Evolutionary conservation across 2,329 filamentous ascomycete genomes (phyloP).

Genomic region (Alternaria brassicae): DNA sequence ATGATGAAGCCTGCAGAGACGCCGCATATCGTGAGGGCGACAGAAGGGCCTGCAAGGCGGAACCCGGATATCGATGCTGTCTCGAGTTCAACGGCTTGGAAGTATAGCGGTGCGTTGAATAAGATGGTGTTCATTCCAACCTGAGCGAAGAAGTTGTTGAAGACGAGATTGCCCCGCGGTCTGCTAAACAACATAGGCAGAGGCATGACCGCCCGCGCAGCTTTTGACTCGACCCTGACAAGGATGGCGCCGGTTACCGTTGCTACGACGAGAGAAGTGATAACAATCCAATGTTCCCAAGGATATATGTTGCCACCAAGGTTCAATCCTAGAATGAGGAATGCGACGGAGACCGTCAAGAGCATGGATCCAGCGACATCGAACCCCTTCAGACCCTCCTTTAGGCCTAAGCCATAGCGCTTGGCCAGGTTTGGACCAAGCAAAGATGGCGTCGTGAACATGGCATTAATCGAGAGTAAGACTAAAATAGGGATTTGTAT

Average conservation of each 20-base stretch:
- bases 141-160: constrained; percentile 60
- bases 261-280: constrained; percentile 55
- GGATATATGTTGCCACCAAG: constrained; percentile 61
- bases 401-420: constrained; percentile 50
- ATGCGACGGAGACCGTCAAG: constrained; percentile 56
- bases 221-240: constrained; percentile 49
- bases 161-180: constrained; percentile 59
- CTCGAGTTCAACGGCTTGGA: constrained; percentile 58
- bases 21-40: constrained; percentile 55
- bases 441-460: constrained; percentile 53
- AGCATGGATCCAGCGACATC: constrained; percentile 59
- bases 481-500: constrained; percentile 61
- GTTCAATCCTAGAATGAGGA: constrained; percentile 60
- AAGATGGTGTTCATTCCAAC: constrained; percentile 64
- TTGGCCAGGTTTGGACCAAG: constrained; percentile 56
- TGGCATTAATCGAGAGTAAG: constrained; percentile 53
- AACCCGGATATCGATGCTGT: constrained; percentile 75
- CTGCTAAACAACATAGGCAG: constrained; percentile 55
- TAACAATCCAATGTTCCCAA: constrained; percentile 60
- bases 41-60: constrained; percentile 69
- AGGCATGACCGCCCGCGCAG: constrained; percentile 58
- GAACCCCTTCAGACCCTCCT: constrained; percentile 56
- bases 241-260: constrained; percentile 52
- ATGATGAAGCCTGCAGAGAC: constrained; percentile 55
- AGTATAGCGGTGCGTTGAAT: constrained; percentile 77